Evolutionary conservation across 2,329 filamentous ascomycete genomes (phyloP).

Genomic region (Ophiostoma himal-ulmi): DNA sequence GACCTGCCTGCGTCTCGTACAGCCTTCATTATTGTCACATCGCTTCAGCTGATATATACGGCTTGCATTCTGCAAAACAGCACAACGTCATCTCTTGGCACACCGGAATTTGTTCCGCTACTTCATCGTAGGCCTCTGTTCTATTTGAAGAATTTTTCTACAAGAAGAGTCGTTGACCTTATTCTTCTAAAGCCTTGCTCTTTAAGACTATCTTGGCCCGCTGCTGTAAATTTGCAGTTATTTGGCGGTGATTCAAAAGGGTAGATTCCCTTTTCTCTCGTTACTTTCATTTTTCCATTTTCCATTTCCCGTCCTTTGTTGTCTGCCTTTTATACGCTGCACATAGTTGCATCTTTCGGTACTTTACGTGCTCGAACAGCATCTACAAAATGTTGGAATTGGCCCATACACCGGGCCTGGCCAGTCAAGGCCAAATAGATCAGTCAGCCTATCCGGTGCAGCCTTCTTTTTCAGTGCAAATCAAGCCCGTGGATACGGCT

Average conservation of each 20-base stretch:
- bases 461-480: constrained; percentile 8
- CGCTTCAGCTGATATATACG: background rate
- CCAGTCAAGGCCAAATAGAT: background rate
- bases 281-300: background rate
- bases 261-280: background rate
- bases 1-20: background rate
- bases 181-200: background rate
- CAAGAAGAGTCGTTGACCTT: background rate
- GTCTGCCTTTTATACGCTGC: background rate
- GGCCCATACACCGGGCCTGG: background rate
- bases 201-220: background rate
- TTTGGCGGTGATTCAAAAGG: background rate
- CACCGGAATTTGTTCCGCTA: background rate
- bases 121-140: background rate
- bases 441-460: background rate
- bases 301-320: background rate
- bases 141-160: background rate
- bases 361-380: background rate
- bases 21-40: background rate
- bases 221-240: background rate
- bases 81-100: background rate
- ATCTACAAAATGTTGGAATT: background rate
- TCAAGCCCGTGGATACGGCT: constrained; percentile 30
- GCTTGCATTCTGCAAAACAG: background rate
- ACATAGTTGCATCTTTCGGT: background rate